phyloP scores from a whole-genome alignment of 345 rosid genomes.

The Schrenkiella parvula region DNA sequence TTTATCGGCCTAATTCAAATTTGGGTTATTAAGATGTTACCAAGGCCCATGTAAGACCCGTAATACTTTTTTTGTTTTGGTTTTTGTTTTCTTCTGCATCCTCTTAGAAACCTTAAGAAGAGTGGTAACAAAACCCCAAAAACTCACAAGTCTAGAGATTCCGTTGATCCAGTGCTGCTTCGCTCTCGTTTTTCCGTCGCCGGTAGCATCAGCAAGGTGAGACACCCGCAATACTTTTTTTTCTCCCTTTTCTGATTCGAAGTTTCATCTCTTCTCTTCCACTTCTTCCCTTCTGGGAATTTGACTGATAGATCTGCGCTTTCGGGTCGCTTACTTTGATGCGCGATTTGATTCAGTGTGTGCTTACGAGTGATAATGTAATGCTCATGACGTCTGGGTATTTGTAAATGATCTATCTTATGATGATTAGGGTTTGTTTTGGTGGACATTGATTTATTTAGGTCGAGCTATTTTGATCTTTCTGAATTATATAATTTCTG shows the following conservation, averaged over 20 bases:
- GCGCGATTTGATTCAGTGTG: background rate
- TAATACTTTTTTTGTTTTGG: background rate
- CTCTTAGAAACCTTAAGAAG: background rate
- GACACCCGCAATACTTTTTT: background rate
- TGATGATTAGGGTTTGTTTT: background rate
- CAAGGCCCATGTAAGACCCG: constrained; percentile 11
- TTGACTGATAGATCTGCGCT: constrained; percentile 15
- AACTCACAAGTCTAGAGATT: background rate
- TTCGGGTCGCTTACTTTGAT: background rate
- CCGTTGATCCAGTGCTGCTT: constrained; percentile 6
- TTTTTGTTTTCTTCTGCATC: background rate
- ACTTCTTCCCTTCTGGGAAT: background rate
- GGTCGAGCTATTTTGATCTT: background rate
- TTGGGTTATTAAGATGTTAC: background rate
- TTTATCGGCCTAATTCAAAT: background rate
- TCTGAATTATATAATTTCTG: background rate
- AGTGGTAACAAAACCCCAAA: constrained; percentile 2
- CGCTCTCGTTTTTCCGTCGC: constrained; percentile 5
- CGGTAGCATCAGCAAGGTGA: constrained; percentile 9
- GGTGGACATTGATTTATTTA: background rate
- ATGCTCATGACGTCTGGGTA: background rate
- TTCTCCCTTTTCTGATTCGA: background rate
- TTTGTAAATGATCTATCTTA: background rate
- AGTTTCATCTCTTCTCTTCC: constrained; percentile 8
- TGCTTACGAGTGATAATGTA: background rate